Evolutionary conservation across 495 filamentous ascomycete species (phyloP).

Genomic region (Articulospora tetracladia): DNA sequence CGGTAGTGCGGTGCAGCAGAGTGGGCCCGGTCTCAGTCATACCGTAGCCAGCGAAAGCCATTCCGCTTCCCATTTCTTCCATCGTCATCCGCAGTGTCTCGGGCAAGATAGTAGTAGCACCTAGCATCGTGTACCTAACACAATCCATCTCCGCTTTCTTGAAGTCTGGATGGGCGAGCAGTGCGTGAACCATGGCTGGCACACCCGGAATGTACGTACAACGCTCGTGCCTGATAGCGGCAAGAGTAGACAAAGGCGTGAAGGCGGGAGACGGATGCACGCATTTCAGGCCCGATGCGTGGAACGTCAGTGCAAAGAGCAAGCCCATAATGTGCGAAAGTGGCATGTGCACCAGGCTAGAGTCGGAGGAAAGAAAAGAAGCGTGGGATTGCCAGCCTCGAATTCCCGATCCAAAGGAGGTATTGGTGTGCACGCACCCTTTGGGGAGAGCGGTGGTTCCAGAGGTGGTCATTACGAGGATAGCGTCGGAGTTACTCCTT

Average conservation of each 20-base stretch:
- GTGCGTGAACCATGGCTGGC: background rate
- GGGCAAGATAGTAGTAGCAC: background rate
- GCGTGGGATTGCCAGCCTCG: background rate
- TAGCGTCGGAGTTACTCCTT: background rate
- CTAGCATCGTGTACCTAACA: background rate
- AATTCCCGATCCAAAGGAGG: background rate
- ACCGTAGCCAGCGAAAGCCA: background rate
- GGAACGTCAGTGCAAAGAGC: background rate
- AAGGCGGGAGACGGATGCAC: background rate
- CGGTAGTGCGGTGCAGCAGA: background rate
- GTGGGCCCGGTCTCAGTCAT: slow-evolving; percentile 4
- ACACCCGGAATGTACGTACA: background rate
- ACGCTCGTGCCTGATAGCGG: background rate
- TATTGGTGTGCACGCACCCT: slow-evolving; percentile 1
- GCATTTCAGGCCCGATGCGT: background rate
- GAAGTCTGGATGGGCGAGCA: background rate
- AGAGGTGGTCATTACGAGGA: slow-evolving; percentile 1
- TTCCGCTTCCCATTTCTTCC: background rate
- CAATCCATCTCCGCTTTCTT: background rate
- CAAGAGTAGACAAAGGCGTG: background rate
- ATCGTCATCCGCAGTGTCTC: background rate
- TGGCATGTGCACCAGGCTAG: background rate
- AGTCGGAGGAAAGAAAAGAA: too few species aligned
- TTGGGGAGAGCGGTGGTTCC: slow-evolving; percentile 6
- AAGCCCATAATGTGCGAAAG: slow-evolving; percentile 5